Percentiles rank a stretch among this genome's conserved stretches.
Conservation (phyloP, 768 basidiomycete genomes). For the Pholiota conissans region DNA sequence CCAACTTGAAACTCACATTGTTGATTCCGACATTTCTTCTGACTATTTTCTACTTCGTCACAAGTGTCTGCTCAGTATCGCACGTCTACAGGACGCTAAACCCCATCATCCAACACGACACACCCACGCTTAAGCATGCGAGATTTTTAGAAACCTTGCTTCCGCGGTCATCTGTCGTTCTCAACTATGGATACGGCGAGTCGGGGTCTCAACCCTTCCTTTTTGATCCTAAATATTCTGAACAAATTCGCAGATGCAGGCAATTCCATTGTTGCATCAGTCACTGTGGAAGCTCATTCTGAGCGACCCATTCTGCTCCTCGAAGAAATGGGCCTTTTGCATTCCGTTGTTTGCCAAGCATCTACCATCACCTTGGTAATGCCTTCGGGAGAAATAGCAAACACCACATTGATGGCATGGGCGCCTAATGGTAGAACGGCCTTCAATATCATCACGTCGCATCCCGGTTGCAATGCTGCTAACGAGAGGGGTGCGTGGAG, state of each 20-base stretch:
- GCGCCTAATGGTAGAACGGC: not conserved
- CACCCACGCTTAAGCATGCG: too few relatives aligned
- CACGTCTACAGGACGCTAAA: too few relatives aligned
- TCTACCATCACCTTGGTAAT: not conserved
- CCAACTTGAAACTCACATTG: too few relatives aligned
- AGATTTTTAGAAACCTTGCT: not conserved
- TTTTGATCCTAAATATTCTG: not conserved
- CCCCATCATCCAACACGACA: too few relatives aligned
- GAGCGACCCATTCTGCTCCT: not conserved
- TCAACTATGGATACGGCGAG: not conserved
- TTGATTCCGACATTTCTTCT: too few relatives aligned
- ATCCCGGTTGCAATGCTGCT: not conserved
- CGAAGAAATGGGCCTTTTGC: not conserved
- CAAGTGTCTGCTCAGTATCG: too few relatives aligned
- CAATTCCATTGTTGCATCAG: not conserved
- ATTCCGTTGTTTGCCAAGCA: not conserved
- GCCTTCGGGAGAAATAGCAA: not conserved
- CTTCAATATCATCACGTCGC: not conserved
- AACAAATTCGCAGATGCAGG: not conserved
- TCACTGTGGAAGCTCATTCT: not conserved
- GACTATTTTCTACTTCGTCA: too few relatives aligned
- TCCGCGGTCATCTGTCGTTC: not conserved
- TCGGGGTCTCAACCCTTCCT: not conserved
- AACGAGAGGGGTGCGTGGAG: not conserved
- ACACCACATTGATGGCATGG: not conserved